These are phyloP conservation scores for Lachancea sp. DNA, from an alignment of 805 yeast species.

Conservation along the genomic window DNA sequence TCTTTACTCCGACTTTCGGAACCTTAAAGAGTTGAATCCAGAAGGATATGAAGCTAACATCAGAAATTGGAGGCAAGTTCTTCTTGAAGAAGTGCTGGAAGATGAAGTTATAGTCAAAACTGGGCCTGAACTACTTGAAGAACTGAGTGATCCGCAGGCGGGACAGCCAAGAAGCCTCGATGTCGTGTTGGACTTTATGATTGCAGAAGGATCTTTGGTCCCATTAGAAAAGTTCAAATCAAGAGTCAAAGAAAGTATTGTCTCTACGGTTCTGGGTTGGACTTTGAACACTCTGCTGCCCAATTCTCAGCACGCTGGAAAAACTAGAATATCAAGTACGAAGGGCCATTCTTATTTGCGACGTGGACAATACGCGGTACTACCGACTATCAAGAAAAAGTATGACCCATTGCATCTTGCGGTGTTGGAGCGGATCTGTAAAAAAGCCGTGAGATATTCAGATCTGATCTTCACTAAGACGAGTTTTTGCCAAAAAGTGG, in stretches of 20 bases:
- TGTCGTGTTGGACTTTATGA: conserved; percentile 31
- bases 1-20: conserved; percentile 36
- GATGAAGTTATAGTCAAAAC: conserved; percentile 23
- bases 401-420: conserved; percentile 8
- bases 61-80: conserved; percentile 33
- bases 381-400: conserved; percentile 11
- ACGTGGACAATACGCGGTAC: conserved; percentile 14
- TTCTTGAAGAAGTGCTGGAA: conserved; percentile 13
- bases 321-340: conserved; percentile 4
- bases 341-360: conserved; percentile 16
- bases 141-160: conserved; percentile 24
- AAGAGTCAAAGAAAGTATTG: not conserved
- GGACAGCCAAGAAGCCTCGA: conserved; percentile 36
- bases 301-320: not conserved
- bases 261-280: conserved; percentile 6
- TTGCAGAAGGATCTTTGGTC: conserved; percentile 26
- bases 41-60: conserved; percentile 40
- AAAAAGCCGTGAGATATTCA: conserved; percentile 16
- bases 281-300: conserved; percentile 1
- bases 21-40: conserved; percentile 32
- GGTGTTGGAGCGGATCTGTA: conserved; percentile 15
- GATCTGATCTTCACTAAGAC: conserved; percentile 19
- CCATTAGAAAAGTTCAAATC: conserved; percentile 21
- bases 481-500: conserved; percentile 15
- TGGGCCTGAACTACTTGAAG: conserved; percentile 24